Conservation (phyloP, 805 yeast genomes). For the Metschnikowia vanudenii region DNA sequence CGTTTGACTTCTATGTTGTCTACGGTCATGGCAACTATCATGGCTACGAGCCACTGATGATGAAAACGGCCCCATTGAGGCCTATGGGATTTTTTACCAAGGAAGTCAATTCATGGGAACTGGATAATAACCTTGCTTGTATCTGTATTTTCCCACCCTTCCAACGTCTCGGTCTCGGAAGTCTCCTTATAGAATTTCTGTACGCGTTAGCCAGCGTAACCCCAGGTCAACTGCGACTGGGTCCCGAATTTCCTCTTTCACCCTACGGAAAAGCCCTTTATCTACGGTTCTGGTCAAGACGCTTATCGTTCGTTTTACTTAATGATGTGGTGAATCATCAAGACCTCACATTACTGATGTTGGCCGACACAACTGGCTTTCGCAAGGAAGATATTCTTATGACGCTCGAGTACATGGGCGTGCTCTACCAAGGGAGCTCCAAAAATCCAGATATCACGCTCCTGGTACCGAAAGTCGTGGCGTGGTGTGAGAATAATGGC, state of each 20-base stretch:
- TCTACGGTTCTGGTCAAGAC: conserved; percentile 69
- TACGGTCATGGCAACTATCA: conserved; percentile 46
- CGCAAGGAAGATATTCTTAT: conserved; percentile 59
- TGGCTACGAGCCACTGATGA: no score
- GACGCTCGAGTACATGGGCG: conserved; percentile 56
- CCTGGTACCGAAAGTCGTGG: conserved; percentile 13
- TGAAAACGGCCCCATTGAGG: neutral
- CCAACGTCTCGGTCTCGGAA: conserved; percentile 76
- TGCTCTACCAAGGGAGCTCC: conserved; percentile 14
- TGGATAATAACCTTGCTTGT: conserved; percentile 81
- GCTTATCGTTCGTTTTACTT: conserved; percentile 25
- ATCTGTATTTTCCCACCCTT: conserved; percentile 90
- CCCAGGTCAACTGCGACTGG: conserved; percentile 63
- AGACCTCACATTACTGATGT: conserved; percentile 44
- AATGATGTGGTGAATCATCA: conserved; percentile 8
- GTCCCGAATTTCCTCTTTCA: conserved; percentile 91
- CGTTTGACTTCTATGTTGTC: conserved; percentile 75
- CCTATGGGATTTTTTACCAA: conserved; percentile 86
- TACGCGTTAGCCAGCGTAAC: conserved; percentile 62
- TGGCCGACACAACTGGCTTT: conserved; percentile 61
- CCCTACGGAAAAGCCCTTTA: conserved; percentile 77
- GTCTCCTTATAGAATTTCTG: conserved; percentile 77
- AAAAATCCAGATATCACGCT: neutral
- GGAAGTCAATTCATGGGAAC: conserved; percentile 75
- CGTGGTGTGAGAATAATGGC: conserved; percentile 31